phyloP scores from a whole-genome alignment of 805 yeast species.

The Lipomyces sp. region DNA sequence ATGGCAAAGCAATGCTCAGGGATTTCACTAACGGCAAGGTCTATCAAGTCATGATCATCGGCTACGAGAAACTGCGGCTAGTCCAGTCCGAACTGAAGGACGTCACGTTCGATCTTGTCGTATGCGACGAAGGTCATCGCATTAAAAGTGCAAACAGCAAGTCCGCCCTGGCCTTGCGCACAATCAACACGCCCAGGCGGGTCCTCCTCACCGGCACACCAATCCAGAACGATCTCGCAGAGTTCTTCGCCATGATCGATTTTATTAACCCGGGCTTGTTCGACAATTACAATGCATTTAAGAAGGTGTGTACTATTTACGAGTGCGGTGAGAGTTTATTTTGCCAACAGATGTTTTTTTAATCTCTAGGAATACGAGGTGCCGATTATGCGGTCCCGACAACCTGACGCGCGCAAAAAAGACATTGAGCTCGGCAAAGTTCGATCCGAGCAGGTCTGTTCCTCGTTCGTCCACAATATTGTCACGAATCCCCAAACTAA shows the following conservation, averaged over 20 bases:
- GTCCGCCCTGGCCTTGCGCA: slow-evolving; percentile 64
- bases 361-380: slow-evolving; percentile 53
- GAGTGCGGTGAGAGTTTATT: slow-evolving; percentile 50
- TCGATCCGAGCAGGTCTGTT: slow-evolving; percentile 55
- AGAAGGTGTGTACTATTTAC: slow-evolving; percentile 19
- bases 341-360: slow-evolving; percentile 32
- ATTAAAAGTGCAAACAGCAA: slow-evolving; percentile 77
- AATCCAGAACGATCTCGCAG: slow-evolving; percentile 87
- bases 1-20: slow-evolving; percentile 57
- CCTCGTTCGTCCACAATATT: no score
- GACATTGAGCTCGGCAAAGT: slow-evolving; percentile 62
- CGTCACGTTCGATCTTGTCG: slow-evolving; percentile 63
- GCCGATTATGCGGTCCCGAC: slow-evolving; percentile 78
- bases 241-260: slow-evolving; percentile 78
- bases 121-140: slow-evolving; percentile 96
- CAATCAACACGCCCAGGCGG: slow-evolving; percentile 59
- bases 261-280: slow-evolving; percentile 84
- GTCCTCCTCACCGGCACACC: slow-evolving; percentile 87
- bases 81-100: slow-evolving; percentile 45
- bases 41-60: slow-evolving; percentile 81
- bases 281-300: slow-evolving; percentile 60
- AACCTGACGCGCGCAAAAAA: slow-evolving; percentile 57
- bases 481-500: not conserved
- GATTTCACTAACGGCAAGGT: slow-evolving; percentile 70
- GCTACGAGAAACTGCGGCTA: slow-evolving; percentile 82